A percentile compares a stretch with the other conserved stretches of the same genome.
Conservation (phyloP, 805 yeast species). For the Candida sithepensis region DNA sequence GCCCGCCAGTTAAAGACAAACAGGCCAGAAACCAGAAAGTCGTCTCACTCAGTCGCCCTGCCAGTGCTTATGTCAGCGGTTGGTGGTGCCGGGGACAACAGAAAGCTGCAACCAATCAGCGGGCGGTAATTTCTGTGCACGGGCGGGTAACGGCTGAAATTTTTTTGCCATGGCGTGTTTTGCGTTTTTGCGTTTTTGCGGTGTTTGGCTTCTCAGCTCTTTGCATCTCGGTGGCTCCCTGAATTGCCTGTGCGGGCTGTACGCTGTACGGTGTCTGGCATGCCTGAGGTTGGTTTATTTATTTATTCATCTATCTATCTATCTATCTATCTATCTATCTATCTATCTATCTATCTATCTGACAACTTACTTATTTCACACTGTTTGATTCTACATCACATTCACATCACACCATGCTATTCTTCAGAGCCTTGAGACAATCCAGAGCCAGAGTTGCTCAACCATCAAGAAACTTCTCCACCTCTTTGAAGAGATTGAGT, state of each 20-base stretch:
- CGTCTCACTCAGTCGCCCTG: not conserved
- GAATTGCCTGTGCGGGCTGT: no score
- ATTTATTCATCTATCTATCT: no score
- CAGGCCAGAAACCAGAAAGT: not conserved
- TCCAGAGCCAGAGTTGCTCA: conserved; percentile 15
- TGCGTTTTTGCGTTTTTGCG: not conserved
- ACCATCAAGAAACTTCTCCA: conserved; percentile 46
- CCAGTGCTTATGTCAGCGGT: no score
- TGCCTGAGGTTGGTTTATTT: no score
- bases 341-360: no score
- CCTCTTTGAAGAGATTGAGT: conserved; percentile 43
- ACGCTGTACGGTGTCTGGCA: not conserved
- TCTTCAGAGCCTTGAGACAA: conserved; percentile 28
- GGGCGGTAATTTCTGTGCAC: not conserved
- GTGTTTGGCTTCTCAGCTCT: not conserved
- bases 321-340: no score
- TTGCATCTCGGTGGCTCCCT: no score
- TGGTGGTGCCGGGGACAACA: not conserved
- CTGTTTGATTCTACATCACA: not conserved
- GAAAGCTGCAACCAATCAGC: not conserved
- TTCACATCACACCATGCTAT: conserved; percentile 19
- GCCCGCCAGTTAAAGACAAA: not conserved
- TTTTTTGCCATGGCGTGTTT: not conserved
- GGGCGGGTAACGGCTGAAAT: not conserved
- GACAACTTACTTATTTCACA: no score